Base-by-base conservation (phyloP, 2,329 filamentous ascomycete species). In the Emmonsiellopsis sp. region DNA sequence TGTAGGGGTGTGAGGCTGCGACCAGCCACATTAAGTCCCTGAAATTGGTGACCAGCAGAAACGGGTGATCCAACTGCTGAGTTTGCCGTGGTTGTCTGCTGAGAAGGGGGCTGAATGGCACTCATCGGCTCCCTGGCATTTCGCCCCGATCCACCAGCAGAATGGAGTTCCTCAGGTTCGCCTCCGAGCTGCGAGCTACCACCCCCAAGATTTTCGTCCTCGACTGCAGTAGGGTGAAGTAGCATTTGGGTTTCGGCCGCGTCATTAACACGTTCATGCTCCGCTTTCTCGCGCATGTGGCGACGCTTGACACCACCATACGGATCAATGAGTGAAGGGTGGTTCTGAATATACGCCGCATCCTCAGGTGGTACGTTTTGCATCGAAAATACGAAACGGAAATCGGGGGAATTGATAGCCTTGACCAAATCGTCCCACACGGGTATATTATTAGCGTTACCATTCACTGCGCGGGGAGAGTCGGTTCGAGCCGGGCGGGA, bases 171-270 rank as follows among this genome's bases (percentile, higher is more conserved):
- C 66, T 97, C 92, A 0, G 92, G 92, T 66, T 97, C 92, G 43
- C 92, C 92, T 54, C 92, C 92, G 14, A 97, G 78, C 55, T 94
- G 91, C 54, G 93, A 77, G 66, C 92, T 97, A 11, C 87, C 88
- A 60, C 87, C 87, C 68, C 93, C 90, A 1, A 83, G 82, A 53
- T 86, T 85, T 54, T 88, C 88, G 58, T 95, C 90, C 32, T 78
- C 76, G 44, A 78, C 76, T 3, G 71, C 69, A 42, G 69, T 45
- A 70, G 76, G 73, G 57, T 77, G 75, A 17, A 80, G 62, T 27
- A 78, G 68, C 46, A 75, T 71, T 58, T 82, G 78, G 3, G 71
- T 71, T 56, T 82, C 78, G 43, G 75, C 71, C 61, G 85, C 80
- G 14, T 74, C 68, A 54, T 76, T 76, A 27, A 73, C 68, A 49